These are phyloP conservation scores for Cyberlindnera mrakii DNA, from an alignment of 805 yeast genomes.

Conservation along the genomic window DNA sequence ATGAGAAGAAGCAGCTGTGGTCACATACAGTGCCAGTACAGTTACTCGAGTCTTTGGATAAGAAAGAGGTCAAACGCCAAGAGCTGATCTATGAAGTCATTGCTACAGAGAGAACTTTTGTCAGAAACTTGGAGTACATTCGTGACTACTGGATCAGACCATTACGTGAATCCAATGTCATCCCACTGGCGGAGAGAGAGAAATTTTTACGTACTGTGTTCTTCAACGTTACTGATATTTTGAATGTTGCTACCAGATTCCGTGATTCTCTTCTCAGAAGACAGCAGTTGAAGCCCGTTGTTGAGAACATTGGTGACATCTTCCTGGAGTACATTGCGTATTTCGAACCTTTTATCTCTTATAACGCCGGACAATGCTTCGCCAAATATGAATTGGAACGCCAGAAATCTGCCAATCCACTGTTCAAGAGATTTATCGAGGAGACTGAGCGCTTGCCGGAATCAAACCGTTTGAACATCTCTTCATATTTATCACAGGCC, in stretches of 20 bases:
- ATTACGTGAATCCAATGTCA: constrained; percentile 75
- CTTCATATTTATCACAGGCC: constrained; percentile 90
- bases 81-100: constrained; percentile 92
- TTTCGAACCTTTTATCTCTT: constrained; percentile 88
- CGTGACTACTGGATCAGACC: constrained; percentile 94
- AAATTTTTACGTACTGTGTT: constrained; percentile 89
- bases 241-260: constrained; percentile 73
- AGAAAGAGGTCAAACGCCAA: constrained; percentile 84
- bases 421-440: constrained; percentile 89
- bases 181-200: constrained; percentile 84
- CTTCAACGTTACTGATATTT: constrained; percentile 82
- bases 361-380: constrained; percentile 91
- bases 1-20: constrained; percentile 84
- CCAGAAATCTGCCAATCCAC: constrained; percentile 83
- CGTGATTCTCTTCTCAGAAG: constrained; percentile 87
- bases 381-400: constrained; percentile 94
- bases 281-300: constrained; percentile 80
- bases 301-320: constrained; percentile 81
- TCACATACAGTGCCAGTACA: constrained; percentile 83
- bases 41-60: constrained; percentile 70
- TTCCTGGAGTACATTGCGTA: constrained; percentile 76
- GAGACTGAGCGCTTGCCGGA: constrained; percentile 83
- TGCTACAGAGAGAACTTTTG: constrained; percentile 91
- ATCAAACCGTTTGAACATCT: constrained; percentile 82
- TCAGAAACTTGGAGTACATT: constrained; percentile 87